Conservation (phyloP, 140 eudicot genomes). For the Bidens hawaiensis region DNA sequence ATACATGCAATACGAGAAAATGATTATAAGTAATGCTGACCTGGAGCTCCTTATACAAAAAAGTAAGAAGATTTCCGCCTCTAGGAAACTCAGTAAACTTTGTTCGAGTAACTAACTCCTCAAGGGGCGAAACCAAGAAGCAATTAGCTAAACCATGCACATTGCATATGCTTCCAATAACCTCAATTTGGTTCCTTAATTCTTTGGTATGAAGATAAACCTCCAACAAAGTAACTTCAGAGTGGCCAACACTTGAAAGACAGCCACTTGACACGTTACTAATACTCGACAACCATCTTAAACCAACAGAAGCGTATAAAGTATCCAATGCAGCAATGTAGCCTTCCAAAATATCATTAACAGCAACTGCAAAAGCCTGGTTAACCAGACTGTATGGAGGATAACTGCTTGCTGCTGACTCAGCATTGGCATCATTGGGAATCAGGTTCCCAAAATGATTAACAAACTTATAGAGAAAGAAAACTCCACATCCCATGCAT, state of each 20-base stretch:
- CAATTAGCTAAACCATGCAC: conserved; percentile 39
- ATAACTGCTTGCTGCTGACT: conserved; percentile 17
- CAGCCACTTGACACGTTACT: conserved; percentile 37
- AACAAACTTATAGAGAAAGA: conserved; percentile 60
- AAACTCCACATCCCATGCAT: conserved; percentile 60
- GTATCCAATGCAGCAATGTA: conserved; percentile 73
- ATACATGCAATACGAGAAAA: neutral
- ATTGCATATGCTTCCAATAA: conserved; percentile 75
- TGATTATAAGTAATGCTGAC: conserved; percentile 31
- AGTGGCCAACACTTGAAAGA: conserved; percentile 61
- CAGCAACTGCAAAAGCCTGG: conserved; percentile 91
- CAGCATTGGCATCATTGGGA: conserved; percentile 22
- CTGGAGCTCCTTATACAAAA: conserved; percentile 71
- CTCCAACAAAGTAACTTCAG: conserved; percentile 79
- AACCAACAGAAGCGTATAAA: conserved; percentile 54
- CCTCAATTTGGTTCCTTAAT: conserved; percentile 75
- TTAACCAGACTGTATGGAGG: conserved; percentile 60
- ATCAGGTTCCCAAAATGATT: conserved; percentile 46
- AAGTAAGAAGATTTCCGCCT: conserved; percentile 82
- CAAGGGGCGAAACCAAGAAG: conserved; percentile 47
- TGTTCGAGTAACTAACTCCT: conserved; percentile 42
- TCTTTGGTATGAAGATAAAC: conserved; percentile 72
- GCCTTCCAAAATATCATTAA: conserved; percentile 72
- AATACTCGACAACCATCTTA: conserved; percentile 47
- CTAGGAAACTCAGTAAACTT: conserved; percentile 59